These are phyloP conservation scores for Aspergillus pseudonomiae DNA, from an alignment of 2,329 filamentous ascomycete genomes.

Conservation along the genomic window DNA sequence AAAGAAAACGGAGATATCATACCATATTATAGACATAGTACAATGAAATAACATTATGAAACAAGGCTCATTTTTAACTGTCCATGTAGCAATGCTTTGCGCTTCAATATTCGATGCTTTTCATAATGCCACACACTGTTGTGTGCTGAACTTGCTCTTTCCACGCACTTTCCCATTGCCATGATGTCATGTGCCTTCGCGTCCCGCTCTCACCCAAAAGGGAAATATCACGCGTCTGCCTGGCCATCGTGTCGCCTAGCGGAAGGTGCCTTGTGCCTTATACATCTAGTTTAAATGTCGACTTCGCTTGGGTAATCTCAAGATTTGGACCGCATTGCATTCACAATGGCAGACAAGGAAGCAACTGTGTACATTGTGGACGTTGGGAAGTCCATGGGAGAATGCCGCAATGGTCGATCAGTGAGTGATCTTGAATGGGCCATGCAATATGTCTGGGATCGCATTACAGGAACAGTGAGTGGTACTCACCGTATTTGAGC, in stretches of 20 bases:
- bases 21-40: conserved; percentile 10
- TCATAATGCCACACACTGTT: background rate
- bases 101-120: background rate
- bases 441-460: conserved; percentile 94
- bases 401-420: conserved; percentile 68
- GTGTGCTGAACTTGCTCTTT: background rate
- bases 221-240: conserved; percentile 49
- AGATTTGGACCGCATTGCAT: background rate
- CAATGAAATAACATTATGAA: background rate
- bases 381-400: conserved; percentile 80
- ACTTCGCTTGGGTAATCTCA: background rate
- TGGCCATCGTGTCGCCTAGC: conserved; percentile 23
- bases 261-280: conserved; percentile 15
- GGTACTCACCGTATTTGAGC: conserved; percentile 17
- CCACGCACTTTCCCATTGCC: background rate
- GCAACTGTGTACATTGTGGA: conserved; percentile 91
- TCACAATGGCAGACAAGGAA: conserved; percentile 85
- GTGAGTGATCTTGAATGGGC: conserved; percentile 86
- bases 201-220: conserved; percentile 34
- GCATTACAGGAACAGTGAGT: conserved; percentile 73
- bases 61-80: background rate
- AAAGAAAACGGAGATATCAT: conserved; percentile 9
- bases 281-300: conserved; percentile 3
- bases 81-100: background rate
- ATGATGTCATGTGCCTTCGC: conserved; percentile 47